A percentile compares a stretch with the other conserved stretches of the same genome.
phyloP scores from a whole-genome alignment of 306 rosid genomes.

The Prunus persica region Prunus_persica_NCBIv2 NC_034014.1:28940001-28940500 shows the following conservation, averaged over 20 bases:
- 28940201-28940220: background rate
- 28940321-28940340: background rate
- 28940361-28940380: background rate
- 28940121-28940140: background rate
- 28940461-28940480: background rate
- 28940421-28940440: background rate
- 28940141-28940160: background rate
- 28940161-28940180: background rate
- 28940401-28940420: background rate
- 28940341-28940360: background rate
- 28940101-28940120: conserved; percentile 17
- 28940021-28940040: background rate
- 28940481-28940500: background rate
- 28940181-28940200: background rate
- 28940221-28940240: background rate
- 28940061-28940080: conserved; percentile 17
- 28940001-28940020: conserved; percentile 25
- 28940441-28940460: background rate
- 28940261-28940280: background rate
- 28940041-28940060: conserved; percentile 4
- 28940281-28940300: background rate
- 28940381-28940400: background rate
- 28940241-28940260: background rate
- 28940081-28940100: conserved; percentile 9
- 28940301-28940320: background rate